Evolutionary conservation across 73 alveolate species (phyloP), one percentile per base, ranked within the genome.

Genomic region (Blepharisma stoltei): DNA sequence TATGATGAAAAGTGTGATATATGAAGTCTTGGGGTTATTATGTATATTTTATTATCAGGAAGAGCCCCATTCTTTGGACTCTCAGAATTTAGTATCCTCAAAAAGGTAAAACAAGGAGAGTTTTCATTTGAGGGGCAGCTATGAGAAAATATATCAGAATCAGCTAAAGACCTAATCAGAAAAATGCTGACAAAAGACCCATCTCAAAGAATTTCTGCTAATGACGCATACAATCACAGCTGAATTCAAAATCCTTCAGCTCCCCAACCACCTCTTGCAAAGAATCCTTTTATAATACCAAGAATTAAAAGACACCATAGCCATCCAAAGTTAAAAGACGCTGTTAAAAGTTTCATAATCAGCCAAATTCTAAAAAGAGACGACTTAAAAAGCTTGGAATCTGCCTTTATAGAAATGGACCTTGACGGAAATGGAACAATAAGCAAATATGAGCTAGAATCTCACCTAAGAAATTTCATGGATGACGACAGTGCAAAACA

Each of bases 141-240:
- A 6, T 82, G 83, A 71, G 54, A 60, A 18, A 38, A 41, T 9
- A 83, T 82, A 9, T 75, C 77, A 46, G 70, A 38, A 46, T 50
- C 44, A 50, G 84, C 81, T 44, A 77, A 77, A 82, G 82, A 82
- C 69, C 47, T 76, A 23, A 78, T 82, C 18, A 9, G 50, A 60
- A 55, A 77, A 46, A 48, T 76, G 84, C 27, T 82, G 6, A 69
- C 70, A 54, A 75, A 55, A 45, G 71, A 50, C 68, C 71, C 77
- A 46, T 43, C 66, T 20, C 67, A 75, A 65, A 67, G 89, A 75
- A 25, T 77, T 25, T 70, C 75, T 43, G 89, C 89, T 23, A 46
- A 52, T 23, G 47, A 82, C n/a, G 85, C 69, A 11, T 49, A 71
- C 4, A 80, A 82, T 25, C 85, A 82, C 54, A 20, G 53, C 50